Conservation (phyloP, 768 basidiomycete genomes). For the Steccherinum ochraceum region DNA sequence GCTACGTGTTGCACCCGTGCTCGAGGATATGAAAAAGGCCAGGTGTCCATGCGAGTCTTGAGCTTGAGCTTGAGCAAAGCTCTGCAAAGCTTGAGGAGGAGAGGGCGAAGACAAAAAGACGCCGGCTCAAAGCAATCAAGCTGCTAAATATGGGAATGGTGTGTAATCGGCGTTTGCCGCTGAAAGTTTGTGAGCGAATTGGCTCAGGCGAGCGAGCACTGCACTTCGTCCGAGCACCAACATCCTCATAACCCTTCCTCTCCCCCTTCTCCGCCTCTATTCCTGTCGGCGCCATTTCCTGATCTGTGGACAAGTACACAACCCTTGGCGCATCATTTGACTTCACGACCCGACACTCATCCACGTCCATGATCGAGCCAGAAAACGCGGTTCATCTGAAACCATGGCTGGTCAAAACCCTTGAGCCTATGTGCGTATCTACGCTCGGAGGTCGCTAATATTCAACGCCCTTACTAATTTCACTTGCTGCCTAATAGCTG, state of each 20-base stretch:
- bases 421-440: conserved; percentile 82
- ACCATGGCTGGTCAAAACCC: conserved; percentile 81
- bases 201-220: neutral
- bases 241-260: neutral
- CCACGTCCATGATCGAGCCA: conserved; percentile 47
- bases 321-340: conserved; percentile 3
- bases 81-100: neutral
- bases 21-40: neutral
- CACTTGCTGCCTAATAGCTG: conserved; percentile 59
- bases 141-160: neutral
- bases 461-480: conserved; percentile 1
- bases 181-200: neutral
- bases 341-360: neutral
- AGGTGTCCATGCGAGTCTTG: neutral
- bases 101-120: neutral
- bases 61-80: neutral
- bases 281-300: neutral
- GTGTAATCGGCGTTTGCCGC: neutral
- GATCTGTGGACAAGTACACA: neutral
- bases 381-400: conserved; percentile 63
- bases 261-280: neutral
- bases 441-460: too few relatives aligned
- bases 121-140: neutral
- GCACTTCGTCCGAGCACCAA: neutral
- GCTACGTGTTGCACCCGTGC: too few relatives aligned